phyloP scores from a whole-genome alignment of 495 filamentous ascomycete species.

The Hypoxylon cercidicola region DNA sequence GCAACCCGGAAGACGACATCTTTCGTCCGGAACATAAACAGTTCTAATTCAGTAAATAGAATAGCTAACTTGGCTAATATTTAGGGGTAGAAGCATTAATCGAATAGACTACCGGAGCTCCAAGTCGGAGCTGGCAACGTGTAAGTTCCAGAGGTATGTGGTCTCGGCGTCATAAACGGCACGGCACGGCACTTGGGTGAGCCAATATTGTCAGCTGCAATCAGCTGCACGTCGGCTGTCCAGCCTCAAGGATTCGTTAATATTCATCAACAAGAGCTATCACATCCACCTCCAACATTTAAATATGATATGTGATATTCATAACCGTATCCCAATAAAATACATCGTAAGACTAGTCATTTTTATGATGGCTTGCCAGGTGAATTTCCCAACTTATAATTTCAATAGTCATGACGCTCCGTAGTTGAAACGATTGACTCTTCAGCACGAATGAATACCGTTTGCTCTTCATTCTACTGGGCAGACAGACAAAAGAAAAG shows the following conservation, averaged over 20 bases:
- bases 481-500: too few relatives aligned
- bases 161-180: conserved; percentile 1
- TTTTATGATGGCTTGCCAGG: too few relatives aligned
- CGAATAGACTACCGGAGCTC: not conserved
- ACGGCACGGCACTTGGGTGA: not conserved
- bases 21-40: not conserved
- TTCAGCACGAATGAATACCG: too few relatives aligned
- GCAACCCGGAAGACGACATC: conserved; percentile 50
- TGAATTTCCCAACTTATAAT: too few relatives aligned
- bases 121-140: not conserved
- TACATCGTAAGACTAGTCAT: too few relatives aligned
- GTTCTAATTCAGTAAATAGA: not conserved
- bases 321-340: too few relatives aligned
- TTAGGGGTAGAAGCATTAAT: not conserved
- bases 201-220: not conserved
- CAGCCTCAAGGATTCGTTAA: not conserved
- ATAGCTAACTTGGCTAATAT: not conserved
- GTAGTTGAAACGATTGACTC: too few relatives aligned
- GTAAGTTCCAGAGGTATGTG: not conserved
- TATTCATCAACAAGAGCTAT: too few relatives aligned
- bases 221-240: not conserved
- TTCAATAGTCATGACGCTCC: too few relatives aligned
- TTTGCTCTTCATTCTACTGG: too few relatives aligned
- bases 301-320: too few relatives aligned
- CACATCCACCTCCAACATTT: too few relatives aligned